phyloP scores from a whole-genome alignment of 345 rosid genomes.

The Salix udensis region DNA sequence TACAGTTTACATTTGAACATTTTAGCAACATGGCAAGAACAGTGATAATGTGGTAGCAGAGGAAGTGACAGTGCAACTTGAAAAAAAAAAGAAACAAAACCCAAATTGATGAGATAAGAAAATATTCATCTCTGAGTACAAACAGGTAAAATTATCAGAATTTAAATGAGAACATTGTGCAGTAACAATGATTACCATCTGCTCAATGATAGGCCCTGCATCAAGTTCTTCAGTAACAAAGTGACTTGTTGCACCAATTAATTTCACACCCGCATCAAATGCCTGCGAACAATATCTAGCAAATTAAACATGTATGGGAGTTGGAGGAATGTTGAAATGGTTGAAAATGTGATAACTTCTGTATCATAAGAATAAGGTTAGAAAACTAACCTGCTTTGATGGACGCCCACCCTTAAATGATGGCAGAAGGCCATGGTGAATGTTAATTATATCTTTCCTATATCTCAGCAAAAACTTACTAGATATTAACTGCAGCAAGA shows the following conservation, averaged over 20 bases:
- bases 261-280: conserved; percentile 91
- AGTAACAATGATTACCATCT: conserved; percentile 53
- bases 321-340: conserved; percentile 3
- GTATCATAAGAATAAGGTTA: conserved; percentile 12
- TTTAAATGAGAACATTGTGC: neutral
- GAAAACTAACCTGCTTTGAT: conserved; percentile 62
- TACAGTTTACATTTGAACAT: neutral
- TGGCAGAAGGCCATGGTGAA: conserved; percentile 97
- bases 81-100: neutral
- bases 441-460: conserved; percentile 89
- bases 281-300: conserved; percentile 62
- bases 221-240: conserved; percentile 95
- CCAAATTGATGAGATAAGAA: neutral
- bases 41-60: neutral
- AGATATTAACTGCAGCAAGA: conserved; percentile 57
- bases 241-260: conserved; percentile 95
- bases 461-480: conserved; percentile 61
- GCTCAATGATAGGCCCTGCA: conserved; percentile 93
- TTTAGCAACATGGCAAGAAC: neutral
- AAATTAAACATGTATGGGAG: conserved; percentile 25
- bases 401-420: conserved; percentile 91
- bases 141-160: neutral
- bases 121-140: neutral
- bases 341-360: conserved; percentile 1
- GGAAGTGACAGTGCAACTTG: neutral